Evolutionary conservation across 2,329 filamentous ascomycete genomes (phyloP), one percentile per base, ranked within the genome.

Genomic region (Fusarium multiceps): DNA sequence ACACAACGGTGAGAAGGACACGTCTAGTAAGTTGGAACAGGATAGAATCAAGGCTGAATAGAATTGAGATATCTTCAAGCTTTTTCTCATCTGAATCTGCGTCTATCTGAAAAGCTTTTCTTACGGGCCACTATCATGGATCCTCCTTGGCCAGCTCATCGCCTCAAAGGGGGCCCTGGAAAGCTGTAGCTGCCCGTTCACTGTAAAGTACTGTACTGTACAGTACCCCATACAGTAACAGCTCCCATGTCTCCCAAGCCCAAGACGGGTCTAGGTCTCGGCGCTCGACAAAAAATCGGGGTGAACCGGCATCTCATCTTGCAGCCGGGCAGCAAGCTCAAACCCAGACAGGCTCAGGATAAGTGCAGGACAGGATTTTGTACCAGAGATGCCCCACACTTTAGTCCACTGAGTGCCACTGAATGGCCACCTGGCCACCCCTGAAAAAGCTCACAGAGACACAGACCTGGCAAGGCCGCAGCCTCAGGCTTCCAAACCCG

Each of bases 401-500:
- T 32, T 27, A 66, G 62, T 37, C 54, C 68, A 71, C 63, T 63
- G 55, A 46, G 45, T 60, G 63, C 57, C 53, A 61, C 59, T 57
- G 67, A 73, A 56, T 66, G 72, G 69, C 65, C 59, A 71, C 63
- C 51, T 73, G 53, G 62, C 59, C 73, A 59, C 61, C 68, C 69
- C 72, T 70, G 67, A 71, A 58, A 59, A 68, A 56, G 55, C 41
- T 65, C 66, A 60, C 48, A 59, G 21, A 46, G 48, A 45, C 32
- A 46, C n/a, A 66, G 42, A 55, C 59, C 58, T 64, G 67, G 43
- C 68, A 43, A 74, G 63, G 58, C 68, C 63, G 55, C 50, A 66
- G 78, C 78, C 78, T 80, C 69, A 80, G 78, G 78, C 78, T 76
- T 72, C 75, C 59, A 76, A 53, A n/a, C 41, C 68, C 53, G 62